Conservation (phyloP, 2,329 filamentous ascomycete genomes). For the Nemania sp. region DNA sequence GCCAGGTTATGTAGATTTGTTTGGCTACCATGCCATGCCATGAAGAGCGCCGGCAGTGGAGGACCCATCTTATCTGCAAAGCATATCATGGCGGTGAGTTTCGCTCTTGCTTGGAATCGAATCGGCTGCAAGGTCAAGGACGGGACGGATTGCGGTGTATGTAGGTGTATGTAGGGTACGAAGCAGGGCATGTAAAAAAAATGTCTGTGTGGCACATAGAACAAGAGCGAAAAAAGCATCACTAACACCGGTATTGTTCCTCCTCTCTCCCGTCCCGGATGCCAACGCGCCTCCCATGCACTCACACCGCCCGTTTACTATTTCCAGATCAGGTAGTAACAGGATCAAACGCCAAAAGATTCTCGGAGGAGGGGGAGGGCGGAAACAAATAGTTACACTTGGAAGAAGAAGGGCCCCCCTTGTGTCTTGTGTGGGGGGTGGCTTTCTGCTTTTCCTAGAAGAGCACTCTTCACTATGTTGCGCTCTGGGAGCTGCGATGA, state of each 20-base stretch:
- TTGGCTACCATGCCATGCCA: slow-evolving; percentile 5
- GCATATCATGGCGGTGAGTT: slow-evolving; percentile 30
- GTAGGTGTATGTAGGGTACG: slow-evolving; percentile 3
- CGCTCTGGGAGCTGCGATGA: slow-evolving; percentile 8
- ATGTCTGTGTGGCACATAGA: slow-evolving; percentile 16
- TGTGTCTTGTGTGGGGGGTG: slow-evolving; percentile 15
- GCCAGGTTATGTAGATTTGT: slow-evolving; percentile 10
- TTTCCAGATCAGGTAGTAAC: slow-evolving; percentile 15
- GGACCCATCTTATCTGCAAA: slow-evolving; percentile 18
- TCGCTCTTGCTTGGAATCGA: slow-evolving; percentile 13
- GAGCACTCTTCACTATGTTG: no score
- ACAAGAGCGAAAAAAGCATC: slow-evolving; percentile 9
- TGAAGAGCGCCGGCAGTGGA: slow-evolving; percentile 15
- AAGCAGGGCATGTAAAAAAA: neutral
- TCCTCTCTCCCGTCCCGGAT: slow-evolving; percentile 11
- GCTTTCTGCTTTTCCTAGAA: no score
- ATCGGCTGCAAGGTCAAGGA: slow-evolving; percentile 11
- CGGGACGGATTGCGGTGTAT: slow-evolving; percentile 18
- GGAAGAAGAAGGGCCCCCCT: neutral
- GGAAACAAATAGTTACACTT: neutral
- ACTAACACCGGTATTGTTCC: slow-evolving; percentile 12
- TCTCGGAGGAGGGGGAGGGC: neutral
- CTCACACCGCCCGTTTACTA: slow-evolving; percentile 25
- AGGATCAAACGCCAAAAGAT: slow-evolving; percentile 9
- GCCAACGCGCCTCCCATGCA: slow-evolving; percentile 17